phyloP scores from a whole-genome alignment of 1,284 basidiomycete genomes.

The Pseudozyma sp. region DNA sequence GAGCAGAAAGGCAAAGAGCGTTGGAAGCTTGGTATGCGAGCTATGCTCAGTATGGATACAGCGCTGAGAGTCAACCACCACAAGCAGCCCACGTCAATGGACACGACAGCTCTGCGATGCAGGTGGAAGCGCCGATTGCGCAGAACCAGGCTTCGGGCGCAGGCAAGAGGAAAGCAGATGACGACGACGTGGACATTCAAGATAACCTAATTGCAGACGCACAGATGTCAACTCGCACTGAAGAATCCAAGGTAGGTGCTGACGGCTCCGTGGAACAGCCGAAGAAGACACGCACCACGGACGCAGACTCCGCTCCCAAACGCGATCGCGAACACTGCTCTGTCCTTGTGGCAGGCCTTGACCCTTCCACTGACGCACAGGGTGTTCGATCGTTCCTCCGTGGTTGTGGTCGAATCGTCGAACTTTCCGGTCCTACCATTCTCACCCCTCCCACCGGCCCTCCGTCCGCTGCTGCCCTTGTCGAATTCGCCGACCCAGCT shows the following conservation, averaged over 20 bases:
- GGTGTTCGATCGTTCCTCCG: slow-evolving; percentile 83
- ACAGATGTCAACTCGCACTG: slow-evolving; percentile 13
- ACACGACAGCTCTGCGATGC: slow-evolving; percentile 11
- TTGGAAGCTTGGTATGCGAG: slow-evolving; percentile 56
- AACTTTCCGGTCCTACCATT: slow-evolving; percentile 52
- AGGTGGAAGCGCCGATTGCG: slow-evolving; percentile 17
- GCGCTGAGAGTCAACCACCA: slow-evolving; percentile 71
- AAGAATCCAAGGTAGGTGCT: not conserved
- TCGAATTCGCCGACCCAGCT: slow-evolving; percentile 68
- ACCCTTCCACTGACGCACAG: slow-evolving; percentile 74
- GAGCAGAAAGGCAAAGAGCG: slow-evolving; percentile 74
- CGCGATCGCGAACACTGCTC: slow-evolving; percentile 95
- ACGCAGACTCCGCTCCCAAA: slow-evolving; percentile 12
- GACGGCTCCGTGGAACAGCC: slow-evolving; percentile 17
- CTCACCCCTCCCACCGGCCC: slow-evolving; percentile 39
- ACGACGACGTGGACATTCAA: slow-evolving; percentile 11
- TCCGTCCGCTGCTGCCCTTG: slow-evolving; percentile 63
- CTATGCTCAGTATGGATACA: slow-evolving; percentile 71
- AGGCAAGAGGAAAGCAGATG: slow-evolving; percentile 56
- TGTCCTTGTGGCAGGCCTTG: slow-evolving; percentile 84
- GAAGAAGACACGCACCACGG: slow-evolving; percentile 55
- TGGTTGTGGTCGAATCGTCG: slow-evolving; percentile 72
- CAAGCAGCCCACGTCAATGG: slow-evolving; percentile 9
- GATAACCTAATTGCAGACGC: slow-evolving; percentile 28
- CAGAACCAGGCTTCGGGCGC: not conserved